Evolutionary conservation across 2,329 filamentous ascomycete species (phyloP), one percentile per base, ranked within the genome.

Genomic region (Hypomyces rosellus): DNA sequence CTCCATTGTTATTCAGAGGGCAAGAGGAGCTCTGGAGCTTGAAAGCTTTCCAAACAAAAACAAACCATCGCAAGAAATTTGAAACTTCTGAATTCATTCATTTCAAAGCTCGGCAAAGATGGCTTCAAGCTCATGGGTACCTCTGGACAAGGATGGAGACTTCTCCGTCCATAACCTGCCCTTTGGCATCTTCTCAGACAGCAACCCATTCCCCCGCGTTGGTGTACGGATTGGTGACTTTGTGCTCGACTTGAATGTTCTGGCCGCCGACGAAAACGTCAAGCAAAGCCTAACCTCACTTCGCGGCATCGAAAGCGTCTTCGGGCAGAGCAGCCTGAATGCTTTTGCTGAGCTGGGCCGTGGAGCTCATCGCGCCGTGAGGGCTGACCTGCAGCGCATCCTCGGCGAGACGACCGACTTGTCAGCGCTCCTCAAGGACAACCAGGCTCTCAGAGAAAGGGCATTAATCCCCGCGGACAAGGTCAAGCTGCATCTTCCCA

Each of bases 81-180:
- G 6, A 20, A 43, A 42, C 11, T 42, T 20, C 9, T 18, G 15
- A 45, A 34, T n/a, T 30, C 20, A 50, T 49, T 38, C 20, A 20
- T 20, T 20, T 20, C 20, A 20, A 30, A 30, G 4, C 6, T 30
- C 25, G 25, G 36, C 40, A 20, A 22, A 40, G 25, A 46, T 34
- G n/a, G 34, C 34, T 22, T n/a, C 34, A 11, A 45, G 30, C 38
- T 50, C 51, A 40, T 53, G 51, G 51, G 48, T 53, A 30, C 51
- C 51, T 22, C 34, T 44, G 30, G 51, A 53, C 40, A 36, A 30
- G 18, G 44, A 51, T 14, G 51, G 51, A 34, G 51, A 61, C 59
- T 91, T 91, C 69, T 89, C 87, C 8, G 71, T 92, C 46, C 81
- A 84, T 61, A 93, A 93, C 64, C 85, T 93, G 48, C 88, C 88